Percentiles rank a stretch among this genome's conserved stretches.
Conservation (phyloP, 768 basidiomycete genomes). For the Pholiota molesta region DNA sequence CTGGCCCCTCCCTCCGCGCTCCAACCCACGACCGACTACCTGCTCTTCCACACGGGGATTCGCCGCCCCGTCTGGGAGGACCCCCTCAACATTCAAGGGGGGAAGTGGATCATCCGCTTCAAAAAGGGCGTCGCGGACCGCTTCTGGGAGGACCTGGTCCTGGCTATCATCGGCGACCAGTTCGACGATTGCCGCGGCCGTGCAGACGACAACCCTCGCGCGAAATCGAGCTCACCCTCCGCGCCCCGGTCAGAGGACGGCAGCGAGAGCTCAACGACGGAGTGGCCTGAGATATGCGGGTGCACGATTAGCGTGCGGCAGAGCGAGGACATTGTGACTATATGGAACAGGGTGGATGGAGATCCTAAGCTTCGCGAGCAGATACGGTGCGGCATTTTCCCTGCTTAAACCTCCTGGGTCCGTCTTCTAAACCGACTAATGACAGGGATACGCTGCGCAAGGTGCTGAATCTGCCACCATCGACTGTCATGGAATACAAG, state of each 20-base stretch:
- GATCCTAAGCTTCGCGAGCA: slow-evolving; percentile 78
- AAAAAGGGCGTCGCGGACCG: slow-evolving; percentile 90
- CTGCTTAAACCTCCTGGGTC: background rate
- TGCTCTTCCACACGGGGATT: slow-evolving; percentile 86
- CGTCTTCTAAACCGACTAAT: slow-evolving; percentile 7
- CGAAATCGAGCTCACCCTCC: slow-evolving; percentile 28
- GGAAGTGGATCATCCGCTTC: slow-evolving; percentile 95
- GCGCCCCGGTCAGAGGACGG: slow-evolving; percentile 41
- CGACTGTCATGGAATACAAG: slow-evolving; percentile 93
- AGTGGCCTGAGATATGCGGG: slow-evolving; percentile 88
- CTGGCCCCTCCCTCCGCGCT: slow-evolving; percentile 83
- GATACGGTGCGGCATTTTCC: slow-evolving; percentile 63
- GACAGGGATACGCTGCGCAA: slow-evolving; percentile 77
- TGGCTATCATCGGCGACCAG: slow-evolving; percentile 89
- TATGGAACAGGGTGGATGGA: slow-evolving; percentile 89
- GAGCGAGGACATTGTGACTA: slow-evolving; percentile 90
- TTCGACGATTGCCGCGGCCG: slow-evolving; percentile 68
- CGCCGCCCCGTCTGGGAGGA: slow-evolving; percentile 97
- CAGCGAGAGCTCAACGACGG: slow-evolving; percentile 38
- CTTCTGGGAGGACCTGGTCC: slow-evolving; percentile 87
- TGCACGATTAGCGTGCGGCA: slow-evolving; percentile 93
- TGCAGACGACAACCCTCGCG: slow-evolving; percentile 26
- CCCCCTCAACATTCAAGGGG: slow-evolving; percentile 82
- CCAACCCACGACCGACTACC: slow-evolving; percentile 90
- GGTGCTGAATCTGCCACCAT: slow-evolving; percentile 73